Evolutionary conservation across 805 yeast species (phyloP), one percentile per base, ranked within the genome.

Genomic region (Metschnikowia similis): DNA sequence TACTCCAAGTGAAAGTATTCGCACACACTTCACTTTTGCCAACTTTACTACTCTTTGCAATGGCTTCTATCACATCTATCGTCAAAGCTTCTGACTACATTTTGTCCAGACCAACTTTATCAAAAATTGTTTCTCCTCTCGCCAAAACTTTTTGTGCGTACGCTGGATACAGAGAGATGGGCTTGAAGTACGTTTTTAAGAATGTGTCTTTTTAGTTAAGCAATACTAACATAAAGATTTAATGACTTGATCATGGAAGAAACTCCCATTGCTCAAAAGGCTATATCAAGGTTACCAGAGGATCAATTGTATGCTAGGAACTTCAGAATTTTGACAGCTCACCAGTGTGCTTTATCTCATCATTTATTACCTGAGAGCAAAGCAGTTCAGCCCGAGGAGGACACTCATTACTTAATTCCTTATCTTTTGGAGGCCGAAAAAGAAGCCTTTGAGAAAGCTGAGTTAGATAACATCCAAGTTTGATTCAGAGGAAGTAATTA

Each of bases 91-190:
- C 89, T 60, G 92, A 89, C 69, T 85, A 75, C 77, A 84, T 92
- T 64, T 79, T 87, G 66, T 84, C 84, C 60, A 81, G 89, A 58
- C 96, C 98, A 48, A 66, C 82, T 45, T 81, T 94, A 65, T 80
- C 87, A 58, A 83, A 84, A 67, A 69, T 91, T 58, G 76, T 87
- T 56, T 79, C 85, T 31, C 98, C 99, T 57, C 78, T 85, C 36
- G 87, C 97, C 42, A 81, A 84, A 65, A 75, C 81, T 60, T 91
- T 85, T 73, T 75, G 80, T 59, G 75, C 83, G 58, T 78, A 80
- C 57, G 79, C 96, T 50, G 98, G 98, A 52, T 94, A 94, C 87
- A 87, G 98, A 79, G 82, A 90, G 71, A 72, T 94, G 76, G 99
- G 99, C 48, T 81, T 94, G 63, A 89, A 75, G 77, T 71, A 62